Evolutionary conservation across 306 rosid species (phyloP).

Genomic region (Trifolium pratense): DNA sequence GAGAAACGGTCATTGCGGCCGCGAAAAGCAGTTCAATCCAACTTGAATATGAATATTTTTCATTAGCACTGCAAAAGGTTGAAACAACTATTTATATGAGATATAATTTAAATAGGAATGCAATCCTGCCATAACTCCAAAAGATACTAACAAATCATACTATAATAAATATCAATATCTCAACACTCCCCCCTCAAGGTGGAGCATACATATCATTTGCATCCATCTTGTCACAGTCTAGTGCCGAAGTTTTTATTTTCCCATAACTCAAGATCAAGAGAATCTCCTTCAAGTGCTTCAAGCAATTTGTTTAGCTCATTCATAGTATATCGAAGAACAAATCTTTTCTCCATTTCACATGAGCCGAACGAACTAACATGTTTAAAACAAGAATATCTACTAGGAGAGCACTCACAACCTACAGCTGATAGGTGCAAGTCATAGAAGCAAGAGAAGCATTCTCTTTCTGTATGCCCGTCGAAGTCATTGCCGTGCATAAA

Average conservation of each 20-base stretch:
- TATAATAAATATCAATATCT: no score
- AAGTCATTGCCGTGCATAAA: conserved; percentile 54
- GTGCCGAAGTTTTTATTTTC: conserved; percentile 36
- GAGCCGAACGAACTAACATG: conserved; percentile 70
- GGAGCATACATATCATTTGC: no score
- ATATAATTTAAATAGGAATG: no score
- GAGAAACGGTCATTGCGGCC: no score
- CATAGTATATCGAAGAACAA: conserved; percentile 61
- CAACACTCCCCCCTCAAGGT: no score
- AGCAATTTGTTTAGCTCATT: conserved; percentile 64
- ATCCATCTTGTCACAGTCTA: no score
- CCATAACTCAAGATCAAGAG: conserved; percentile 57
- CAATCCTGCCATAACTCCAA: no score
- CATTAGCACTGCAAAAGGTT: no score
- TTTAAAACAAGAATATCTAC: conserved; percentile 73
- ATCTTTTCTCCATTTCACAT: conserved; percentile 51
- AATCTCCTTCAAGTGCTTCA: conserved; percentile 72
- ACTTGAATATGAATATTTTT: background rate
- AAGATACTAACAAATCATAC: no score
- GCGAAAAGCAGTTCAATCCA: no score
- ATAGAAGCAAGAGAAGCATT: conserved; percentile 83
- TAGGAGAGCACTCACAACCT: conserved; percentile 77
- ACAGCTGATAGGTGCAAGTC: conserved; percentile 82
- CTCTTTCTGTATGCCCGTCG: conserved; percentile 74
- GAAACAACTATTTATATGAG: no score